Base-by-base conservation (phyloP, 441 rosid genomes). In the Populus hybrid region DNA sequence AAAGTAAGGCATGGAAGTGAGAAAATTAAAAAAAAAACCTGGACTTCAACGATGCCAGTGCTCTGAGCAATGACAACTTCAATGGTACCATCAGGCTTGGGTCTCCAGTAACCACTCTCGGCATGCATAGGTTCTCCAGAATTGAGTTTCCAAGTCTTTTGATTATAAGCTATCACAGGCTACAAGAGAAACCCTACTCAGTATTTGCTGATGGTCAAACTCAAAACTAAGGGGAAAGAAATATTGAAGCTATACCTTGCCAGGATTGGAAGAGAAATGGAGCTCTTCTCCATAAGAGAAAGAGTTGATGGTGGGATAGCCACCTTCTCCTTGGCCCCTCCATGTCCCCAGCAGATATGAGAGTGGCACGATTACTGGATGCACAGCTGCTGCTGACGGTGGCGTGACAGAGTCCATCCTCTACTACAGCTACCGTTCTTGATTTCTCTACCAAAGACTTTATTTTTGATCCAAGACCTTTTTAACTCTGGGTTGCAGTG, bases 41-140 rank as follows among this genome's bases (percentile, higher is more conserved):
- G 97, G 69, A 91, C 87, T 80, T 93, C 95, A 66, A 89, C 89
- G 68, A 93, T 87, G 78, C 93, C 95, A 20, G 92, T 89, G 87
- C 93, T 90, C 84, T 93, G 95, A 73, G 94, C 89, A 50, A 93
- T 87, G 70, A 88, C 91, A 64, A 91, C 87, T 80, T 93, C 91
- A 65, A 93, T 82, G 11, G 93, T 72, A 69, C 92, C 94, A 69
- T 91, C 92, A n/a, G 85, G 89, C 68, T 87, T 88, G 50, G 95
- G 93, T 50, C 93, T 87, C 87, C 91, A 91, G 85, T 83, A 93
- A 33, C 97, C 95, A 73, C 87, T 85, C 83, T 91, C 97, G 4
- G 91, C 88, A 74, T 93, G 97, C 95, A 93, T 88, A n/a, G 97
- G 91, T 72, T 83, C 88, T 40, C 91, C 92, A 36, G 92, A 85